Evolutionary conservation across 140 eudicot genomes (phyloP).

Genomic region (Oenanthe javanica): DNA sequence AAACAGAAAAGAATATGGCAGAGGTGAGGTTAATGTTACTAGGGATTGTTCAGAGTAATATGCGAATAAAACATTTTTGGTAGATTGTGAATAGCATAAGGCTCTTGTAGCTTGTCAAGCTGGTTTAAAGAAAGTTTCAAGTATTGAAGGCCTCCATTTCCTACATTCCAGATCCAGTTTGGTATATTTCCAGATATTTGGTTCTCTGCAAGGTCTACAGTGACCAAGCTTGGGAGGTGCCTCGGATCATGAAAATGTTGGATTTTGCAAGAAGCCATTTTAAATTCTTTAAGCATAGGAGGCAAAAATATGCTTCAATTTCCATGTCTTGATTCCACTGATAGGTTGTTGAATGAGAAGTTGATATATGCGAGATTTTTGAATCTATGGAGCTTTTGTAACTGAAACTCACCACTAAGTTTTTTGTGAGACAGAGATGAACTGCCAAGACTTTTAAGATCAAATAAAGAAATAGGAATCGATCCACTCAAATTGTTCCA

Average conservation of each 20-base stretch:
- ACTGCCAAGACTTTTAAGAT: not conserved
- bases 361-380: conserved; percentile 5
- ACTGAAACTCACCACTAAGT: not conserved
- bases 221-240: not conserved
- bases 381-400: not conserved
- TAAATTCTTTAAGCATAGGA: not conserved
- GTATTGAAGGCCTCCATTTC: not conserved
- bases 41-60: conserved; percentile 50
- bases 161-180: conserved; percentile 6
- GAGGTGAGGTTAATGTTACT: conserved; percentile 13
- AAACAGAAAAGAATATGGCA: conserved; percentile 27
- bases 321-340: not conserved
- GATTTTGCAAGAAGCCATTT: conserved; percentile 13
- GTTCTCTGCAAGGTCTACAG: conserved; percentile 13
- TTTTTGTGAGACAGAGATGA: conserved; percentile 3
- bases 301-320: not conserved
- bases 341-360: conserved; percentile 7
- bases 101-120: conserved; percentile 26
- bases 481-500: conserved; percentile 3
- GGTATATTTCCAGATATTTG: conserved; percentile 13
- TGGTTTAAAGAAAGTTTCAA: conserved; percentile 10
- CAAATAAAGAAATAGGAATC: conserved; percentile 8
- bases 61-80: conserved; percentile 12
- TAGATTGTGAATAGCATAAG: conserved; percentile 12
- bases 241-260: not conserved